These are phyloP conservation scores for Macrophomina tecta DNA, from an alignment of 2,329 filamentous ascomycete genomes.

Conservation along the genomic window DNA sequence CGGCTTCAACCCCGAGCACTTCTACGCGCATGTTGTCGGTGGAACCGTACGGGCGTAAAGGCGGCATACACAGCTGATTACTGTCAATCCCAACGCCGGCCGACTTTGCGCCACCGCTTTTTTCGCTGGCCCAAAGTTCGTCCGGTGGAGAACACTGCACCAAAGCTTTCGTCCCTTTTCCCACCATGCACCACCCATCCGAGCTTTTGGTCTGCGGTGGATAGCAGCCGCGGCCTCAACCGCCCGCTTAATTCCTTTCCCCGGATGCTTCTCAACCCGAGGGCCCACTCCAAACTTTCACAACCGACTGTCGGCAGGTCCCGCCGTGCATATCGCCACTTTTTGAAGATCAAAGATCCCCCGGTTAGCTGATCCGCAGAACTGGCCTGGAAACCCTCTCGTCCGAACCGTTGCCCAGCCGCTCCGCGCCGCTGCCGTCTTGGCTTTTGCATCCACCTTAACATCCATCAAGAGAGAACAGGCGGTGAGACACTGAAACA, in stretches of 20 bases:
- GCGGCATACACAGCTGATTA: no score
- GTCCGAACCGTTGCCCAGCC: background rate
- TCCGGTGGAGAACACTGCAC: no score
- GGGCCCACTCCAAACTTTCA: background rate
- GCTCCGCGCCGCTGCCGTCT: background rate
- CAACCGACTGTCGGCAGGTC: background rate
- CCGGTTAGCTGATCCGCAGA: background rate
- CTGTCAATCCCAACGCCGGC: no score
- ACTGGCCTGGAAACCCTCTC: background rate
- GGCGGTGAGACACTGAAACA: no score
- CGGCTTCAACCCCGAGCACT: no score
- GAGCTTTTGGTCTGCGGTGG: background rate
- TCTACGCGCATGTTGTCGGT: no score
- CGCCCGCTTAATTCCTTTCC: background rate
- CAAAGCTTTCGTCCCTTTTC: no score
- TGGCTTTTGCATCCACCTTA: background rate
- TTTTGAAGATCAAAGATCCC: background rate
- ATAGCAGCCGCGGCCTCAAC: background rate
- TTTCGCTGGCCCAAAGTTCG: no score
- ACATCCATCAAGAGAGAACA: background rate
- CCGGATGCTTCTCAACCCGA: background rate
- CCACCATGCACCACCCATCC: no score
- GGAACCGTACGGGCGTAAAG: no score
- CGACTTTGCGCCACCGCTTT: no score
- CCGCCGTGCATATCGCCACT: conserved; percentile 2